These are phyloP conservation scores for Epichloe glyceriae DNA, from an alignment of 2,329 filamentous ascomycete species.

Conservation along the genomic window DNA sequence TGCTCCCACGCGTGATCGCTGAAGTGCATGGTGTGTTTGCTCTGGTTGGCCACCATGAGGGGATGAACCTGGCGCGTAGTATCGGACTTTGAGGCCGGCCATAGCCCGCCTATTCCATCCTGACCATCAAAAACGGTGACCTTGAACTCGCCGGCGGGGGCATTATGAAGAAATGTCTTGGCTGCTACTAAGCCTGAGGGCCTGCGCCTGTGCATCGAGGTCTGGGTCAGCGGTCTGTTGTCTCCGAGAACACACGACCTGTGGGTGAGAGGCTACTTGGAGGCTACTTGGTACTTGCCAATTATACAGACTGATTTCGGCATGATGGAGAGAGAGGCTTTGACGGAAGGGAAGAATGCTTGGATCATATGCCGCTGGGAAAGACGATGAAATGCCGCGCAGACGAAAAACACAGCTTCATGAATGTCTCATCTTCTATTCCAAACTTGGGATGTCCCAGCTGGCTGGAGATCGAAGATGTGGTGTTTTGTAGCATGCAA, in stretches of 20 bases:
- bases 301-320: slow-evolving; percentile 1
- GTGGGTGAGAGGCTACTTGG: neutral
- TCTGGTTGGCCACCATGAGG: slow-evolving; percentile 62
- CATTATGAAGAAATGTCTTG: slow-evolving; percentile 57
- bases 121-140: slow-evolving; percentile 61
- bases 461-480: too few species aligned
- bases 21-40: slow-evolving; percentile 60
- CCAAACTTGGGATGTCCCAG: too few species aligned
- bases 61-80: slow-evolving; percentile 44
- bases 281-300: neutral
- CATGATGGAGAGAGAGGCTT: neutral
- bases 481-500: too few species aligned
- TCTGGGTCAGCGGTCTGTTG: neutral
- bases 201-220: slow-evolving; percentile 41
- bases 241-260: neutral
- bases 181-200: slow-evolving; percentile 54
- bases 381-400: neutral
- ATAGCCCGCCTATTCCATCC: slow-evolving; percentile 60
- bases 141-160: slow-evolving; percentile 40
- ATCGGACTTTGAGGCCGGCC: slow-evolving; percentile 45
- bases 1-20: slow-evolving; percentile 60
- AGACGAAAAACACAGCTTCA: too few species aligned
- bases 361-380: neutral
- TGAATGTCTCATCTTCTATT: too few species aligned
- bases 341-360: neutral